phyloP scores from a whole-genome alignment of 2,329 filamentous ascomycete genomes.

The Cyanodermella asteris region DNA sequence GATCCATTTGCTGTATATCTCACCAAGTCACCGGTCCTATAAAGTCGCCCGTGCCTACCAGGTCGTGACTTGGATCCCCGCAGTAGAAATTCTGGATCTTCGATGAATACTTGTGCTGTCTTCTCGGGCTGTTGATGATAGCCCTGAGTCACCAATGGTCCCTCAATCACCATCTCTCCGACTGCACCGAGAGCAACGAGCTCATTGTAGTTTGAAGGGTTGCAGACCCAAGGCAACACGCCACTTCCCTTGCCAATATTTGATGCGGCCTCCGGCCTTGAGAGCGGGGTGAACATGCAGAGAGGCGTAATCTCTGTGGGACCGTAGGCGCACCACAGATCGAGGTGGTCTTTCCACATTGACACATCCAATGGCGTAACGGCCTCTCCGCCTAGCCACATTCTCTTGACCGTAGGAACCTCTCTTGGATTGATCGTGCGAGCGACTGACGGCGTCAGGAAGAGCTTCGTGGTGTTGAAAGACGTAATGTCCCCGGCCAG shows the following conservation, averaged over 20 bases:
- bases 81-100: conserved; percentile 3
- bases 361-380: neutral
- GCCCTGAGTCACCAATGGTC: conserved; percentile 8
- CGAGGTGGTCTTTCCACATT: neutral
- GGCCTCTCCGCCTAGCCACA: neutral
- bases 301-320: neutral
- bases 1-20: conserved; percentile 4
- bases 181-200: conserved; percentile 7
- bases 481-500: conserved; percentile 3
- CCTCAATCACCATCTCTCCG: conserved; percentile 9
- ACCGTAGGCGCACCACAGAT: neutral
- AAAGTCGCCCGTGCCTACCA: conserved; percentile 1
- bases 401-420: neutral
- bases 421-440: neutral
- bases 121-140: conserved; percentile 6
- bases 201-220: conserved; percentile 4
- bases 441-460: conserved; percentile 1
- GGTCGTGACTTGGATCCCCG: neutral
- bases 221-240: conserved; percentile 4
- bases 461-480: conserved; percentile 2
- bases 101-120: conserved; percentile 4
- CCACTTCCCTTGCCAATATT: conserved; percentile 6
- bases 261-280: conserved; percentile 1
- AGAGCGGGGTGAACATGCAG: neutral
- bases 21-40: conserved; percentile 7